Percentiles rank a stretch among this genome's conserved stretches.
Evolutionary conservation across 1,139 yeast genomes (phyloP).

Genomic region (Sugiyamaella pinicola): DNA sequence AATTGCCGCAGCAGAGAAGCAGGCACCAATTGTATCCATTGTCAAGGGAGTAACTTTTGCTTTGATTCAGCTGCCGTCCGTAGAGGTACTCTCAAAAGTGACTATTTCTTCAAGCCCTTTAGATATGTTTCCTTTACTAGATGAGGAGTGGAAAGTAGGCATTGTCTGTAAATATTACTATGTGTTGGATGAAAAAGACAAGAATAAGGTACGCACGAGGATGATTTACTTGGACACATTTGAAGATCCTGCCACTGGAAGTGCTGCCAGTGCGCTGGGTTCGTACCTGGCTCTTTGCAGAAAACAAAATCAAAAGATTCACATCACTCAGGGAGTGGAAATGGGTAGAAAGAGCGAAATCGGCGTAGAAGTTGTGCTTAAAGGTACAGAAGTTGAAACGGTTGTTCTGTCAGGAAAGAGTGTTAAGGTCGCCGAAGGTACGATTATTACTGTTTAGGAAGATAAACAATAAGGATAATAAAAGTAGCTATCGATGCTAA

Average conservation of each 20-base stretch:
- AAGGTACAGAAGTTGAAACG: not conserved
- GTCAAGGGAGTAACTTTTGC: constrained; percentile 26
- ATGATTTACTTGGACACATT: constrained; percentile 19
- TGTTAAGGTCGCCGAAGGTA: constrained; percentile 11
- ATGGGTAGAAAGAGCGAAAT: constrained; percentile 21
- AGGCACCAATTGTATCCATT: constrained; percentile 22
- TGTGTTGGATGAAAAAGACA: constrained; percentile 3
- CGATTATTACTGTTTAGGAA: constrained; percentile 9
- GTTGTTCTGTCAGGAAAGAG: constrained; percentile 12
- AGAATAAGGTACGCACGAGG: constrained; percentile 16
- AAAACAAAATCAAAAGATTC: constrained; percentile 1
- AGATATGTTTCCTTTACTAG: constrained; percentile 8
- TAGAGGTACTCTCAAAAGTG: constrained; percentile 17
- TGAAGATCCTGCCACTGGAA: constrained; percentile 27
- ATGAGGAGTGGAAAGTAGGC: constrained; percentile 10
- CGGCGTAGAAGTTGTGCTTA: constrained; percentile 10
- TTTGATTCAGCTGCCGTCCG: constrained; percentile 21
- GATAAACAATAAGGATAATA: constrained; percentile 12
- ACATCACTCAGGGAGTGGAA: constrained; percentile 25
- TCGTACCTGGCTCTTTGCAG: constrained; percentile 17
- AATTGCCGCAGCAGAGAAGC: constrained; percentile 5
- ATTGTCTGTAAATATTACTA: constrained; percentile 8
- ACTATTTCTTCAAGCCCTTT: not conserved
- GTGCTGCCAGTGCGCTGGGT: constrained; percentile 22
- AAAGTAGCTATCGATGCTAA: constrained; percentile 12